These are phyloP conservation scores for Hevea brasiliensis DNA, from an alignment of 345 rosid species.

Conservation along the genomic window DNA sequence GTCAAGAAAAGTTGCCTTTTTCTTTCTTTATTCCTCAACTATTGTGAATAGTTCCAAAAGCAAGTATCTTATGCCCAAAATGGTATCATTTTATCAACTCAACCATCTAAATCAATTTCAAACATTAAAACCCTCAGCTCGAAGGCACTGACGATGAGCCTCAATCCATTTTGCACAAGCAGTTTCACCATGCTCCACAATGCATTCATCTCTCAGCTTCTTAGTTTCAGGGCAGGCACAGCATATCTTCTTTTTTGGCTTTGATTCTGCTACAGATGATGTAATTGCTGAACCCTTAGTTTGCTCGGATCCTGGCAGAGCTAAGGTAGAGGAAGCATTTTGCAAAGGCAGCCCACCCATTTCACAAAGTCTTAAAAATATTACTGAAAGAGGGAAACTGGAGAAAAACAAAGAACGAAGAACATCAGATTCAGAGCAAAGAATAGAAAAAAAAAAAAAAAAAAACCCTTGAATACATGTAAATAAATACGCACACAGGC, in stretches of 20 bases:
- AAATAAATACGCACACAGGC: not conserved
- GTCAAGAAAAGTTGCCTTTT: not conserved
- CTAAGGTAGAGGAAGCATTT: conserved; percentile 44
- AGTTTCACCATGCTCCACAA: conserved; percentile 77
- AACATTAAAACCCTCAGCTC: conserved; percentile 87
- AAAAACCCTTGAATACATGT: not conserved
- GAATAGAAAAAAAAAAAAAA: not conserved
- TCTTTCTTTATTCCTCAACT: conserved; percentile 26
- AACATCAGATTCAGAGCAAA: conserved; percentile 8
- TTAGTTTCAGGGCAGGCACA: conserved; percentile 94
- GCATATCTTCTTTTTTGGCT: conserved; percentile 88
- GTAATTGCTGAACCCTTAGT: conserved; percentile 34
- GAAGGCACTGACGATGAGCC: conserved; percentile 86
- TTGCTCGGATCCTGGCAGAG: conserved; percentile 40
- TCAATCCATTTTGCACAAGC: conserved; percentile 94
- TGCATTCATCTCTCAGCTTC: conserved; percentile 88
- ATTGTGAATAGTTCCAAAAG: conserved; percentile 13
- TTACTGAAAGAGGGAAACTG: not conserved
- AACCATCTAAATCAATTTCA: conserved; percentile 33
- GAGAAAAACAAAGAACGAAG: not conserved
- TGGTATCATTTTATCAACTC: conserved; percentile 27
- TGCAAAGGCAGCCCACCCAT: conserved; percentile 58
- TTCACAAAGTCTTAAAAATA: not conserved
- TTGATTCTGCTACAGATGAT: conserved; percentile 41
- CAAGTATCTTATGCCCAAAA: conserved; percentile 18